Evolutionary conservation across 371 early-diverging fungal genomes (phyloP).

Genomic region (Rhizomucor miehei): DNA sequence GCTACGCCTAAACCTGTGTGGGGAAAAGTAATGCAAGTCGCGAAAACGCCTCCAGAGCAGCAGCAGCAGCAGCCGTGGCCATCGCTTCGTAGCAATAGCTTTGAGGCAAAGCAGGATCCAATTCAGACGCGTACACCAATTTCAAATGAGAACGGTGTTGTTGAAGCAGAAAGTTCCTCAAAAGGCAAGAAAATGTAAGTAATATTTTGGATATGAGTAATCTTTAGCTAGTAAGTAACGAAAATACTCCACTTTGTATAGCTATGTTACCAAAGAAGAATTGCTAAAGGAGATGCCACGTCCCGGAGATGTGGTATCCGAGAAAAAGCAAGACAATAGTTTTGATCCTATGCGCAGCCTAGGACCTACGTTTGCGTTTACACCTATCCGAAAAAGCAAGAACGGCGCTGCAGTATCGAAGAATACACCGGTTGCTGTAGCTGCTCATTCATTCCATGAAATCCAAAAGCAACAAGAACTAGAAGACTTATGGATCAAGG

Average conservation of each 20-base stretch:
- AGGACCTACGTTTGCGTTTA: constrained; percentile 21
- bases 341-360: constrained; percentile 27
- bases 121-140: not conserved
- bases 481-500: constrained; percentile 36
- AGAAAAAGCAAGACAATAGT: not conserved
- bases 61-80: not conserved
- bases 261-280: constrained; percentile 25
- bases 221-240: not conserved
- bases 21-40: constrained; percentile 27
- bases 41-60: constrained; percentile 3
- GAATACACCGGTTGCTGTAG: not conserved
- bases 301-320: not conserved
- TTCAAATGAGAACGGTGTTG: not conserved
- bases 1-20: constrained; percentile 32
- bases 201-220: not conserved
- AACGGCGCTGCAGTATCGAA: too few relatives aligned
- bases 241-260: too few relatives aligned
- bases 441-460: constrained; percentile 27
- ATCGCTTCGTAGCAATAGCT: too few relatives aligned
- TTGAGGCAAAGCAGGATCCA: not conserved
- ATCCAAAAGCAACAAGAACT: constrained; percentile 44
- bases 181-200: constrained; percentile 45
- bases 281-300: constrained; percentile 4
- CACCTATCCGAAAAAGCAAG: constrained; percentile 22
- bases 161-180: not conserved